Evolutionary conservation across 2,329 filamentous ascomycete species (phyloP).

Genomic region (Talaromyces sp.): DNA sequence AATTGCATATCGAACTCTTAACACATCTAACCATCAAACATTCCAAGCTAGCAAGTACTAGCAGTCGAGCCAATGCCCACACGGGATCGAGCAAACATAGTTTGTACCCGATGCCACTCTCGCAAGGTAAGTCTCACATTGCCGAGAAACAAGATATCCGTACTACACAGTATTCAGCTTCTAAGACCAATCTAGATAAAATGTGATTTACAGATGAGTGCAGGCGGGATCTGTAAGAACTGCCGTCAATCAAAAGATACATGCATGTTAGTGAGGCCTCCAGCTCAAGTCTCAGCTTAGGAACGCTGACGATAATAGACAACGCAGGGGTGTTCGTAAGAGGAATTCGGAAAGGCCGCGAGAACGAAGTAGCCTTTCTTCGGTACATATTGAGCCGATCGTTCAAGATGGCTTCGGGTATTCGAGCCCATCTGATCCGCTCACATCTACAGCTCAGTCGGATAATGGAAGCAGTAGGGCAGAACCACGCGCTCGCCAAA

Average conservation of each 20-base stretch:
- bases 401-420: not conserved
- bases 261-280: slow-evolving; percentile 8
- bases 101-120: slow-evolving; percentile 5
- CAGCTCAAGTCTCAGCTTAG: not conserved
- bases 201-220: slow-evolving; percentile 12
- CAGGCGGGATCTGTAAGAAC: slow-evolving; percentile 6
- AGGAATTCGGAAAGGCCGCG: not conserved
- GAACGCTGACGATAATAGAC: not conserved
- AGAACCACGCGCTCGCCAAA: not conserved
- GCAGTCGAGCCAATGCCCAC: not conserved
- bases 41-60: not conserved
- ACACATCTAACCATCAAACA: not conserved
- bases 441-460: not conserved
- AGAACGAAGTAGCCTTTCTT: not conserved
- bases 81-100: slow-evolving; percentile 2
- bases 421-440: not conserved
- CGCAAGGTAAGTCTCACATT: slow-evolving; percentile 4
- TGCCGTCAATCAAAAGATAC: not conserved
- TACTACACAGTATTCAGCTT: not conserved
- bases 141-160: not conserved
- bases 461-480: not conserved
- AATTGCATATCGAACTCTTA: not conserved
- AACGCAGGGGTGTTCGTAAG: not conserved
- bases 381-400: not conserved
- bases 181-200: not conserved